A percentile compares a stretch with the other conserved stretches of the same genome.
Evolutionary conservation across 768 basidiomycete genomes (phyloP).

Genomic region (Psilocybe sp.): DNA sequence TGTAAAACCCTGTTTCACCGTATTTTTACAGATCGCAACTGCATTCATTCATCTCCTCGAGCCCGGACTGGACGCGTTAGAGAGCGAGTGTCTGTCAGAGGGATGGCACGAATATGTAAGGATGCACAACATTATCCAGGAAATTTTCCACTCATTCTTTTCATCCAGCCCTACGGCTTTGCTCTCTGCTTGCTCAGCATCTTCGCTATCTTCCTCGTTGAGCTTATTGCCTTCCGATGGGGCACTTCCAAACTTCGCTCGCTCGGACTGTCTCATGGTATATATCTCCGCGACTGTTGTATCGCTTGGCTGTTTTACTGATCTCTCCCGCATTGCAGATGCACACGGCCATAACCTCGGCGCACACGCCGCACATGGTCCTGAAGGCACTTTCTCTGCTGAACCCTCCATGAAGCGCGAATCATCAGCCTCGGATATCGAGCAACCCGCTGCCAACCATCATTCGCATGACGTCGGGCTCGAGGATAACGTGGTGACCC

Average conservation of each 20-base stretch:
- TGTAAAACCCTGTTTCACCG: conserved; percentile 5
- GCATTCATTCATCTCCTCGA: conserved; percentile 83
- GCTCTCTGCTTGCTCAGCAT: conserved; percentile 81
- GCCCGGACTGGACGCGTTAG: conserved; percentile 71
- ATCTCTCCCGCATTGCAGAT: conserved; percentile 34
- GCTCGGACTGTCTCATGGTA: conserved; percentile 64
- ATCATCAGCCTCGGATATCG: conserved; percentile 22
- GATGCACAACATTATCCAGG: conserved; percentile 8
- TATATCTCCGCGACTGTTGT: conserved; percentile 15
- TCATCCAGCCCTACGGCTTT: conserved; percentile 70
- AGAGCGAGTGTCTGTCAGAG: conserved; percentile 63
- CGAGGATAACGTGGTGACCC: conserved; percentile 52
- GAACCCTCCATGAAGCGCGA: conserved; percentile 9
- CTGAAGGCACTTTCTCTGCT: conserved; percentile 38
- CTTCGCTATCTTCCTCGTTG: conserved; percentile 80
- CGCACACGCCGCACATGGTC: conserved; percentile 68
- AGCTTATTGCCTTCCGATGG: conserved; percentile 85
- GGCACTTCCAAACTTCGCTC: conserved; percentile 70
- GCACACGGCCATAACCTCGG: conserved; percentile 63
- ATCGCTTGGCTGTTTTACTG: conserved; percentile 1
- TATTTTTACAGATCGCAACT: conserved; percentile 67
- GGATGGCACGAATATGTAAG: conserved; percentile 78
- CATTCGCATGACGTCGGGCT: conserved; percentile 13
- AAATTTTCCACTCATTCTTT: background rate
- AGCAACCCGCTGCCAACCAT: conserved; percentile 22